Conservation (phyloP, 495 filamentous ascomycete genomes). For the Lasiosphaeris hirsuta region DNA sequence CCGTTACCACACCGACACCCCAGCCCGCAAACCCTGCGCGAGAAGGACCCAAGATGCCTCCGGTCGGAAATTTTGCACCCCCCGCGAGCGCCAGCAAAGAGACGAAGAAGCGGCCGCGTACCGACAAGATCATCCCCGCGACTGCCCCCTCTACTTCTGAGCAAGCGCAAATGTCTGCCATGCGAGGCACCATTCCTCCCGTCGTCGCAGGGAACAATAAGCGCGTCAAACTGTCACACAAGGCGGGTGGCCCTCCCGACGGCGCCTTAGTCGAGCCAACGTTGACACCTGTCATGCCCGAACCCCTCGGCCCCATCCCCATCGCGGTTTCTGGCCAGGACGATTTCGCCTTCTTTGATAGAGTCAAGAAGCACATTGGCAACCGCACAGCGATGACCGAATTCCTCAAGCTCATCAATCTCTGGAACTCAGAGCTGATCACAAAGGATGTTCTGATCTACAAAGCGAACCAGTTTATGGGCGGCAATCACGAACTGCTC, state of each 20-base stretch:
- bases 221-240: conserved; percentile 61
- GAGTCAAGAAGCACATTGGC: conserved; percentile 90
- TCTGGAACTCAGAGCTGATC: conserved; percentile 88
- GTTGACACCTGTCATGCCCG: conserved; percentile 79
- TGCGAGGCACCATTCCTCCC: conserved; percentile 33
- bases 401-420: conserved; percentile 91
- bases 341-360: conserved; percentile 90
- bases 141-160: conserved; percentile 23
- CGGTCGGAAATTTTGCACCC: conserved; percentile 88
- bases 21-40: conserved; percentile 43
- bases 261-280: conserved; percentile 76
- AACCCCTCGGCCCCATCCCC: conserved; percentile 73
- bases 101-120: conserved; percentile 66
- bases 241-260: conserved; percentile 54
- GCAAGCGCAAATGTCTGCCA: conserved; percentile 33
- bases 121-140: conserved; percentile 38
- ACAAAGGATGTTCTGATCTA: conserved; percentile 74
- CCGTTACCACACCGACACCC: conserved; percentile 48
- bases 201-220: conserved; percentile 41
- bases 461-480: conserved; percentile 81
- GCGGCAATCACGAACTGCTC: conserved; percentile 81
- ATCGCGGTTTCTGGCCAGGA: conserved; percentile 62
- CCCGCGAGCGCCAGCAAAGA: conserved; percentile 74
- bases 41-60: conserved; percentile 71
- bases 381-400: conserved; percentile 91